These are phyloP conservation scores for Gynochthodes officinalis DNA, from an alignment of 257 asterid species.

Conservation along the genomic window DNA sequence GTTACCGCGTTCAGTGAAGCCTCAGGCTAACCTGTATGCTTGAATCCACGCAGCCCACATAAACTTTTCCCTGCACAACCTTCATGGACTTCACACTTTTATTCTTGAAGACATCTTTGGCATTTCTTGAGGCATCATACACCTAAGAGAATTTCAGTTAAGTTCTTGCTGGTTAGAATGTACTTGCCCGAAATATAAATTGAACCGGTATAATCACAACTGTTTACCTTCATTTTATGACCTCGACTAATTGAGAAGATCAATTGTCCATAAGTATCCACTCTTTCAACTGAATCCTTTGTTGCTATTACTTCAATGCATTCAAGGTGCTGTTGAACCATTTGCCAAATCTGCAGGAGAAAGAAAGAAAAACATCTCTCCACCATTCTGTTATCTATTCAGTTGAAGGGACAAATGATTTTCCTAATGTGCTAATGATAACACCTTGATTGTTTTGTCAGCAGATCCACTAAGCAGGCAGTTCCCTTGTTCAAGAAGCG, in stretches of 20 bases:
- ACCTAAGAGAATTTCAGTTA: conserved; percentile 30
- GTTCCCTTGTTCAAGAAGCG: conserved; percentile 68
- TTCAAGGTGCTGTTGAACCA: conserved; percentile 52
- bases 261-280: conserved; percentile 57
- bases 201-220: neutral
- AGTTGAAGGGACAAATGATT: conserved; percentile 4
- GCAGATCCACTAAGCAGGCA: conserved; percentile 78
- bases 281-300: conserved; percentile 60
- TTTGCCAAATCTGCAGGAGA: conserved; percentile 66
- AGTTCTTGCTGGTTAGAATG: too few species aligned
- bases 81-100: conserved; percentile 61
- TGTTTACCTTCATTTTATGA: conserved; percentile 65
- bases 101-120: conserved; percentile 52
- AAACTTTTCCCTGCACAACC: conserved; percentile 64
- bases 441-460: conserved; percentile 80
- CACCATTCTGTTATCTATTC: conserved; percentile 7
- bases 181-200: neutral
- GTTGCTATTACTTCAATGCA: conserved; percentile 65
- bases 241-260: conserved; percentile 60
- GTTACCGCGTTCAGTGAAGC: conserved; percentile 2
- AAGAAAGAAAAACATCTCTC: conserved; percentile 10
- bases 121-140: conserved; percentile 62
- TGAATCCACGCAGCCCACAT: conserved; percentile 78
- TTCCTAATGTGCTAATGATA: neutral
- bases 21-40: conserved; percentile 56